Evolutionary conservation across 2,329 filamentous ascomycete species (phyloP).

Genomic region (Aureobasidium melanogenum): DNA sequence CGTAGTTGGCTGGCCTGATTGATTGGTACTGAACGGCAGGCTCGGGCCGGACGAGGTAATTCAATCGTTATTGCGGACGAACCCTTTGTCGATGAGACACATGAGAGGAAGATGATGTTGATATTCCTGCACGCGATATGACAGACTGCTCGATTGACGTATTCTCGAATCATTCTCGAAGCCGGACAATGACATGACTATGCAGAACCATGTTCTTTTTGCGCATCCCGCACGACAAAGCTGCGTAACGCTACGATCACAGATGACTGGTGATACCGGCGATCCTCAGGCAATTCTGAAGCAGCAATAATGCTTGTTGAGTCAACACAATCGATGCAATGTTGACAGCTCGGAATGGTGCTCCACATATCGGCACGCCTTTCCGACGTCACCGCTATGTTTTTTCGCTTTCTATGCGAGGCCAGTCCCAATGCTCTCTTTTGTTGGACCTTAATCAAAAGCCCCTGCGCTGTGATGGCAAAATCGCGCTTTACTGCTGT

Average conservation of each 20-base stretch:
- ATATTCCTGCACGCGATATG: not conserved
- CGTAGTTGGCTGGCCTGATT: not conserved
- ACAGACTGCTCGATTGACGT: not conserved
- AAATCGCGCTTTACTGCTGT: not conserved
- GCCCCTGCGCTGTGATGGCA: not conserved
- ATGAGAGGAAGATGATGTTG: not conserved
- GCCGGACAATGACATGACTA: not conserved
- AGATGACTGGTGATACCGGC: not conserved
- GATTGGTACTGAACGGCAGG: not conserved
- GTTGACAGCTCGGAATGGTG: not conserved
- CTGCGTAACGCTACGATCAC: not conserved
- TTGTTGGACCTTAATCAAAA: not conserved
- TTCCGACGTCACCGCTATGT: constrained; percentile 2
- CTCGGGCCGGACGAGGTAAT: not conserved
- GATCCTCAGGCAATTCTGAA: constrained; percentile 2
- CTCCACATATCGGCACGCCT: not conserved
- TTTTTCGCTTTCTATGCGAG: constrained; percentile 4
- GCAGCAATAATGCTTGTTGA: not conserved
- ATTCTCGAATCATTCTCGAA: not conserved
- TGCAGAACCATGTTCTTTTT: not conserved
- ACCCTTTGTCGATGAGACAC: too few relatives aligned
- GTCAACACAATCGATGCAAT: not conserved
- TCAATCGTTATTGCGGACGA: not conserved
- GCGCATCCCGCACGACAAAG: not conserved
- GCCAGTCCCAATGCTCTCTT: not conserved